Conservation (phyloP, 1,284 basidiomycete genomes). For the Fomitopsis pinicola region DNA sequence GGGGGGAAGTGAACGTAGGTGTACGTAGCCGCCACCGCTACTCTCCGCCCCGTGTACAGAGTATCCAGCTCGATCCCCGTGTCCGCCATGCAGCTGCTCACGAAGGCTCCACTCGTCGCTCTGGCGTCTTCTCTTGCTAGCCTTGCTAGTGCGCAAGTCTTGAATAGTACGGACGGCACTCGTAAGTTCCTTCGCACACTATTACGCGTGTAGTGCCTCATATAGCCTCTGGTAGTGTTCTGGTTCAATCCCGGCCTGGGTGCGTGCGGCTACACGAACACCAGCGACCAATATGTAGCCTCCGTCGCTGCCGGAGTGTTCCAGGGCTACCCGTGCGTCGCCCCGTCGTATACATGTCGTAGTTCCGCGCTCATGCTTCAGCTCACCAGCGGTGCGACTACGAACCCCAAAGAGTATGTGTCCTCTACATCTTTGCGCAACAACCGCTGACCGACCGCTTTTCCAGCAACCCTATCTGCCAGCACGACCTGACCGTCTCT, state of each 20-base stretch:
- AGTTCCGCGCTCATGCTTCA: neutral
- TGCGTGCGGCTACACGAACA: slow-evolving; percentile 41
- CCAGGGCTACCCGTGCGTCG: slow-evolving; percentile 34
- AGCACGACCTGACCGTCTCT: slow-evolving; percentile 22
- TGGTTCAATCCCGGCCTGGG: slow-evolving; percentile 35
- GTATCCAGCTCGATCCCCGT: slow-evolving; percentile 19
- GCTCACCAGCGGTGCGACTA: slow-evolving; percentile 12
- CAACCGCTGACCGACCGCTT: neutral
- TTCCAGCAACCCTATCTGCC: slow-evolving; percentile 27
- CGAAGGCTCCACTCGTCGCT: neutral
- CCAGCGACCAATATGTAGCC: slow-evolving; percentile 33
- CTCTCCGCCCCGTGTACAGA: neutral
- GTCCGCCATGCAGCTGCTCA: neutral
- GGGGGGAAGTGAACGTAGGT: neutral
- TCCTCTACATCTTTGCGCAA: neutral
- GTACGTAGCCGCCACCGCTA: neutral
- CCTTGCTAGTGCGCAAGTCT: neutral
- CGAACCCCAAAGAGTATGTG: slow-evolving; percentile 18
- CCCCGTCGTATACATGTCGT: neutral
- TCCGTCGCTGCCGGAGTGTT: slow-evolving; percentile 36
- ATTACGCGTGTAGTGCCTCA: neutral
- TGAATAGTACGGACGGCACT: slow-evolving; percentile 1
- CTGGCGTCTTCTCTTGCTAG: neutral
- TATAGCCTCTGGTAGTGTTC: slow-evolving; percentile 25
- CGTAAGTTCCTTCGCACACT: neutral